phyloP scores from a whole-genome alignment of 2,329 filamentous ascomycete species.

The Calonectria honghensis region DNA sequence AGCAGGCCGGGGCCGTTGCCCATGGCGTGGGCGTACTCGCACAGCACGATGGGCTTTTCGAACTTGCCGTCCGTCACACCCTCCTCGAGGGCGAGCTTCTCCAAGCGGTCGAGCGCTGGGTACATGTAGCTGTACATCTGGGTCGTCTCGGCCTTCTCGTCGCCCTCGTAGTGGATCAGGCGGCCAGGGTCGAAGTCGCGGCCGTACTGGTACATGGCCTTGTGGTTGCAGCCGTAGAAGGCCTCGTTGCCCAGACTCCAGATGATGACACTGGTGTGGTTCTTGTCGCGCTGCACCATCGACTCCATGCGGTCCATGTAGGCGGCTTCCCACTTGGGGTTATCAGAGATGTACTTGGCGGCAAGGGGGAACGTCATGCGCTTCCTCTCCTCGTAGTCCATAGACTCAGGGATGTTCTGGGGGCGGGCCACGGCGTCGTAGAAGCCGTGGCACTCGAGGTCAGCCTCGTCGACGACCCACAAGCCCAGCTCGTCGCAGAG shows the following conservation, averaged over 20 bases:
- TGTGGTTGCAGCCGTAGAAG: constrained; percentile 81
- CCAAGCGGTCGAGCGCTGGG: constrained; percentile 70
- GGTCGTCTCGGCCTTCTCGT: constrained; percentile 73
- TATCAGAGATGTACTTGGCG: constrained; percentile 76
- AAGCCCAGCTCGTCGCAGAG: constrained; percentile 80
- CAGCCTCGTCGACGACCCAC: constrained; percentile 74
- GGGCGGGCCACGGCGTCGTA: constrained; percentile 70
- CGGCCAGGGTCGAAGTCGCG: constrained; percentile 75
- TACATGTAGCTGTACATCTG: constrained; percentile 84
- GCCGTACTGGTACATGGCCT: constrained; percentile 79
- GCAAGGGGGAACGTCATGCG: constrained; percentile 72
- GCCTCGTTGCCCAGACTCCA: constrained; percentile 86
- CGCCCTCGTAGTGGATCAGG: constrained; percentile 80
- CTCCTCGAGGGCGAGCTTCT: constrained; percentile 65
- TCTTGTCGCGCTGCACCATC: constrained; percentile 81
- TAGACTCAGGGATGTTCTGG: constrained; percentile 71
- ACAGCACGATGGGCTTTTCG: constrained; percentile 76
- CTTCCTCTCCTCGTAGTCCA: constrained; percentile 77
- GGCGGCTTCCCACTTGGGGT: constrained; percentile 75
- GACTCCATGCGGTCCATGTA: constrained; percentile 81
- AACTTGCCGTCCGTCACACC: constrained; percentile 67
- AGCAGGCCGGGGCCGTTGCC: constrained; percentile 83
- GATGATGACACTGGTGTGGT: constrained; percentile 81
- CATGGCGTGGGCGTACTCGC: constrained; percentile 80
- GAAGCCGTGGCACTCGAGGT: constrained; percentile 73